These are phyloP conservation scores for Fusarium subglutinans DNA, from an alignment of 2,329 filamentous ascomycete genomes.

Conservation along the genomic window DNA sequence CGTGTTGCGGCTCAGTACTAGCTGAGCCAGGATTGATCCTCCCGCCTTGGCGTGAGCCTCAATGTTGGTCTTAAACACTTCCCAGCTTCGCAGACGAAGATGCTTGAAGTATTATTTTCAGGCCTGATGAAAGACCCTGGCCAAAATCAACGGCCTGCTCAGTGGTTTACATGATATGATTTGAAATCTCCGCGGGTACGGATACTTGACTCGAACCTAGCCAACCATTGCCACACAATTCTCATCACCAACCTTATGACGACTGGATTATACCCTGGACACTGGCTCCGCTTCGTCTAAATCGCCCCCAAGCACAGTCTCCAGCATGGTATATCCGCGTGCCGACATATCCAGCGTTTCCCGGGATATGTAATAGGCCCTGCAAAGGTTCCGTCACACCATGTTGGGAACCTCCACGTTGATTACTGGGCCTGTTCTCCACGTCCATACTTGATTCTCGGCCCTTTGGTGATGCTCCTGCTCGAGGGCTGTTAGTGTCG, in stretches of 20 bases:
- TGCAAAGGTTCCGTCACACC: conserved; percentile 23
- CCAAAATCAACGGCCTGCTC: not conserved
- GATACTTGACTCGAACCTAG: conserved; percentile 9
- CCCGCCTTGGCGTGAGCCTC: conserved; percentile 29
- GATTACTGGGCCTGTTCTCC: not conserved
- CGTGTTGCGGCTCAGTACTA: conserved; percentile 22
- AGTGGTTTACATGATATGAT: not conserved
- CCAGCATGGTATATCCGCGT: conserved; percentile 12
- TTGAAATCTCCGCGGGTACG: conserved; percentile 8
- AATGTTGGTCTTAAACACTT: not conserved
- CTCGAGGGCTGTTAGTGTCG: conserved; percentile 25
- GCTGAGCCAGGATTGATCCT: conserved; percentile 4
- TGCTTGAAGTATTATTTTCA: not conserved
- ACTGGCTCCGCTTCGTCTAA: conserved; percentile 20
- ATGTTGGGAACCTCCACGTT: conserved; percentile 20
- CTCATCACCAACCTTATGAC: conserved; percentile 21
- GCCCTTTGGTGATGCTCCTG: conserved; percentile 20
- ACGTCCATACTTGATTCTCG: conserved; percentile 21
- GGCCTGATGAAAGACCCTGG: not conserved
- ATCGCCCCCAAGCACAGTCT: conserved; percentile 7
- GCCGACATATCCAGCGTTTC: conserved; percentile 35
- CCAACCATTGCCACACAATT: conserved; percentile 22
- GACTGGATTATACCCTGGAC: conserved; percentile 15
- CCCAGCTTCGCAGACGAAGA: not conserved
- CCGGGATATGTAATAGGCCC: not conserved